Base-by-base conservation (phyloP, 257 asterid genomes). In the Fraxinus americana region DNA sequence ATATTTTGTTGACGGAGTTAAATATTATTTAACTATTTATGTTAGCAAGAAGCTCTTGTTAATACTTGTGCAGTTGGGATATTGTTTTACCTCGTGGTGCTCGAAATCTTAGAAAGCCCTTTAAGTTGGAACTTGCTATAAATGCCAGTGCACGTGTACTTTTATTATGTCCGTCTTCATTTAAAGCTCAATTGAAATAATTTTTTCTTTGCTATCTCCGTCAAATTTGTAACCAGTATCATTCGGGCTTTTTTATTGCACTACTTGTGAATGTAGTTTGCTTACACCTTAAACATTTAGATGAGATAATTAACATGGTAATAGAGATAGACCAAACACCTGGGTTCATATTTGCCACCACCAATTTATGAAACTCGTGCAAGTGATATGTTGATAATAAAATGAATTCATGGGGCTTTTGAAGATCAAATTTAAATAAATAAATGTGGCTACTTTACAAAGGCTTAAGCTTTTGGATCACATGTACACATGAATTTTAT, bases 121-220 rank as follows among this genome's bases (percentile, higher is more conserved):
- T 90, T 85, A 93, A 80, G 88, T 83, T 93, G 92, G 99, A 96
- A 92, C 94, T 96, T 86, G 97, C 91, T 12, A 81, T 96, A 75
- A 93, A 95, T 73, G 23, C 88, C 41, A 75, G 79, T 85, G 34
- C 75, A 48, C 97, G 92, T 97, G 98, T 92, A 70, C 67, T 67
- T 66, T 72, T 71, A 70, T 59, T 61, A 48, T 70, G 70, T 63
- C 30, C 10, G 38, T 43, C 57, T 30, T 78, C 73, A 3, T 67
- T 39, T 30, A 19, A 77, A 70, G 54, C 50, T 80, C 21, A 36
- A 35, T 67, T 71, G n/a, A 13, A 48, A 13, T 48, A 12, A 2
- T 48, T 48, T 14, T 48, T 41, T 3, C 59, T 48, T 48, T 48
- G 17, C 59, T 5, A 16, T 14, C 59, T 48, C 17, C 14, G 21